Base-by-base conservation (phyloP, 345 rosid genomes). In the Viola odorata region DNA sequence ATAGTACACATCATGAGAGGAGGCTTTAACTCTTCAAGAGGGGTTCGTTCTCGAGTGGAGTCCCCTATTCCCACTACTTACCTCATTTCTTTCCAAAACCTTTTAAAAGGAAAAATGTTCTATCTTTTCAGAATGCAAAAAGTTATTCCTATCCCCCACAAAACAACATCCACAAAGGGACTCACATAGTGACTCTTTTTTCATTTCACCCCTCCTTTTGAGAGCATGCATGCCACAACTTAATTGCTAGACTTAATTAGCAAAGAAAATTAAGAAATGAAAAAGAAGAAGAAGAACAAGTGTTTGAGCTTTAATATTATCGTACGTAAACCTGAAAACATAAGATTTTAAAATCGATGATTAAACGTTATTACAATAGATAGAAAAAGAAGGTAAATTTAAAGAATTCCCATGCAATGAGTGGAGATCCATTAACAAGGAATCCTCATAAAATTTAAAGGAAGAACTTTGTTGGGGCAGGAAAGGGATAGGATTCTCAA, bases 401-500 rank as follows among this genome's bases (percentile, higher is more conserved):
- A 23, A 2, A 10, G 13, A 16, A 53, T 32, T 12, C 15, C 55
- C 49, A 16, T 55, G 63, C 70, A 70, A 75, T 59, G 82, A 79
- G 84, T 73, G 74, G 77, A 75, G 74, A 74, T 76, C 76, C 84
- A 77, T 73, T 65, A 56, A 45, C 57, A 74, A 63, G 63, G 70
- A 77, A 72, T 65, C 67, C 67, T 39, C 16, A 32, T 41, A 11
- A 53, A 57, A 23, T 23, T 23, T 23, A 47, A 51, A 60, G 40
- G 15, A 45, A 44, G 52, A 23, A 51, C 60, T 76, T 69, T 45
- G 64, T 15, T 44, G 41, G 68, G 23, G 59, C 62, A 49, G 32
- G 32, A 2, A 38, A 32, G 49, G 74, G 70, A 78, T 75, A 66
- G 82, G 84, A 84, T 81, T 71, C 85, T 66, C 70, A 50, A 77